Base-by-base conservation (phyloP, 1,284 basidiomycete species). In the Austroboletus novae-zelandiae region DNA sequence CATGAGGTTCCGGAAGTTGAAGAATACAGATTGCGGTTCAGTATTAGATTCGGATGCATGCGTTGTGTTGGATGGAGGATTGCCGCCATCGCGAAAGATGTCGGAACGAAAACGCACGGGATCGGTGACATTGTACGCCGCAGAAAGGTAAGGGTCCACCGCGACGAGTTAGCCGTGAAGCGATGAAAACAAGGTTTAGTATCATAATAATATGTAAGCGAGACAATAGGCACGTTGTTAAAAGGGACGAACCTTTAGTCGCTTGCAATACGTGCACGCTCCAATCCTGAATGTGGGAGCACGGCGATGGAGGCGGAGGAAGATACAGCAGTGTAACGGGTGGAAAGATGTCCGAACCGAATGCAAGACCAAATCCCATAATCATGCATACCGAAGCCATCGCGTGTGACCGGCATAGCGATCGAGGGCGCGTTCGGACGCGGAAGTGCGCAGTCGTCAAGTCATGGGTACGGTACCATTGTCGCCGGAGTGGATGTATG, bases 251-350 rank as follows among this genome's bases (percentile, higher is more conserved):
- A 86, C 88, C 83, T 91, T 91, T 62, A 91, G 80, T 60, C 83
- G 85, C 70, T 89, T 91, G 76, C 88, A 91, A 62, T 89, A 81
- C 9, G 78, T 85, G 66, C 88, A 91, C 39, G 88, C 88, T 54
- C 88, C 86, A 52, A 84, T 82, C 47, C 87, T 90, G 65, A 47
- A 56, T 18, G 36, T 50, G 25, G 34, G 35, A 50, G 31, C 10
- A 23, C 17, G 45, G 50, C 40, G 47, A 48, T 39, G 27, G 41
- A n/a, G 44, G 47, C 53, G 46, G 47, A 46, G 17, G 25, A 29
- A 43, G 47, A 32, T 25, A 40, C 11, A 62, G 39, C 7, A 36
- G 42, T 10, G 51, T 40, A 23, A 49, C 45, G 51, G 53, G 37
- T 15, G 31, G 27, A 20, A 46, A 40, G 36, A 43, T 52, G 52